Percentiles rank a stretch among this genome's conserved stretches.
phyloP scores from a whole-genome alignment of 345 rosid species.

The Brassica incana region DNA sequence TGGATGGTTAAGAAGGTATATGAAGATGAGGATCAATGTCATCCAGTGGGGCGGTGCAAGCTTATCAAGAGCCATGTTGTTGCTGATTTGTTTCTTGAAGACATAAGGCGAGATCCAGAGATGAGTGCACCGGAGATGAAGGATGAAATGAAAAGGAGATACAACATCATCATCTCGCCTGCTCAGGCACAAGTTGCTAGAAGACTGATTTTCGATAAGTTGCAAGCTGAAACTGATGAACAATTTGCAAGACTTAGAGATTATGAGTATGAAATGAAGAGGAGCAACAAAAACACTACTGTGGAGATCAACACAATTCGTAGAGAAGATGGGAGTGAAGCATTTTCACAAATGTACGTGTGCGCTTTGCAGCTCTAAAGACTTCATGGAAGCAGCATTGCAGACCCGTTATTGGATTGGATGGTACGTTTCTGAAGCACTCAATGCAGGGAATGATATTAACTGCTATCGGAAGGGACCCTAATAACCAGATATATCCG shows the following conservation, averaged over 20 bases:
- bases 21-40: neutral
- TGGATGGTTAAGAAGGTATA: neutral
- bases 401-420: too few relatives aligned
- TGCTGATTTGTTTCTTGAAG: neutral
- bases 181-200: neutral
- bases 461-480: too few relatives aligned
- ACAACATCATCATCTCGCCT: neutral
- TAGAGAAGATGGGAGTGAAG: too few relatives aligned
- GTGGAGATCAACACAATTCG: too few relatives aligned
- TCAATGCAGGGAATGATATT: too few relatives aligned
- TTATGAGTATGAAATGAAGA: neutral
- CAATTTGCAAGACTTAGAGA: neutral
- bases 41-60: neutral
- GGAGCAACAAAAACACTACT: neutral
- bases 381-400: too few relatives aligned
- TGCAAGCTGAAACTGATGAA: neutral
- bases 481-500: too few relatives aligned
- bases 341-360: too few relatives aligned
- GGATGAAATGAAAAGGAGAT: neutral
- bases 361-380: too few relatives aligned
- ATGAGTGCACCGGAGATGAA: neutral
- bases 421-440: too few relatives aligned
- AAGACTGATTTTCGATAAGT: neutral
- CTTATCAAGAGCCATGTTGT: neutral
- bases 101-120: neutral